Base-by-base conservation (phyloP, 805 yeast genomes). In the Saccharomycopsis sp. region DNA sequence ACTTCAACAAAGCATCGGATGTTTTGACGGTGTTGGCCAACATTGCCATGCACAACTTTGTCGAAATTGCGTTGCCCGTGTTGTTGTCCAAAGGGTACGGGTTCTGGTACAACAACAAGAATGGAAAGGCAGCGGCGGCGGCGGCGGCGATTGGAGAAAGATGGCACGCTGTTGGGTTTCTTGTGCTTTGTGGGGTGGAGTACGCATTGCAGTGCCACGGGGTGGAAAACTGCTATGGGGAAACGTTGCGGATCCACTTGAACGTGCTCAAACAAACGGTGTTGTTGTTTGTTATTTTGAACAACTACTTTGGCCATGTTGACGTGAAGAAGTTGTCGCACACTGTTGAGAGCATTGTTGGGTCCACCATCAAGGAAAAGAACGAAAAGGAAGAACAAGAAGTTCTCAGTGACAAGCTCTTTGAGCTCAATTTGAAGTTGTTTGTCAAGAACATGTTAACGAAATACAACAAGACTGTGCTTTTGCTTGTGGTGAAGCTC, bases 31-130 rank as follows among this genome's bases (percentile, higher is more conserved):
- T 21, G 9, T 31, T 32, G n/a, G 15, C 31, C 6, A 31, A 31
- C 16, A 33, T 31, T 33, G 30, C 31, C 31, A 30, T 20, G 30
- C 19, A 13, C 23, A 41, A 41, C 15, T 20, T 35, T 5, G 30
- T 41, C 26, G 44, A 41, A 15, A 30, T 41, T 15, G 18, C 27
- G 9, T n/a, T 41, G 21, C 29, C 35, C 16, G 15, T 38, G 19
- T 15, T 40, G 19, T 35, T 40, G 17, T 18, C 34, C 15, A 38
- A 36, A 26, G 43, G 43, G 5, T 33, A 26, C 18, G 43, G 43
- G 7, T 35, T 40, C 25, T 40, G 43, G 43, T 9, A 25, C 27
- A 29, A 22, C 18, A 23, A 20, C 19, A 17, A n/a, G 12, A 37
- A 36, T 17, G n/a, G n/a, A n/a, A n/a, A n/a, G n/a, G n/a, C n/a